Conservation (phyloP, 1,284 basidiomycete species). For the Tilletiaria anomala region DNA sequence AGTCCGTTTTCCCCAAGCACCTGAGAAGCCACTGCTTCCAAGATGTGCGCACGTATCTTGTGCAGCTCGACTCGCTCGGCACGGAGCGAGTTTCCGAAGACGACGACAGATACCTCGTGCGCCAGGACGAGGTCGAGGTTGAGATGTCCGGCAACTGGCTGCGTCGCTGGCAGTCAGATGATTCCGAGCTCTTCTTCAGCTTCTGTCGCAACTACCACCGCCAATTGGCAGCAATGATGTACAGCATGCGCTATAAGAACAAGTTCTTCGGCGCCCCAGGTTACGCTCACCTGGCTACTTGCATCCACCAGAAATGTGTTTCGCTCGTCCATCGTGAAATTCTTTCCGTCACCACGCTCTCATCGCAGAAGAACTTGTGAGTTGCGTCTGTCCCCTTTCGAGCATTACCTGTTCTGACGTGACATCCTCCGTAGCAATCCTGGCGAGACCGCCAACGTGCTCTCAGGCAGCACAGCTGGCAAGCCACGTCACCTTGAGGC, state of each 20-base stretch:
- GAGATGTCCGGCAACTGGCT: constrained; percentile 37
- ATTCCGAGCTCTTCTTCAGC: constrained; percentile 36
- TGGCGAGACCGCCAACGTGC: constrained; percentile 33
- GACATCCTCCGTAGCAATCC: constrained; percentile 12
- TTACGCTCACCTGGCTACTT: constrained; percentile 30
- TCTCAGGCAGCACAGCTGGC: constrained; percentile 29
- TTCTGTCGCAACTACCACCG: constrained; percentile 34
- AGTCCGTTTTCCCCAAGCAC: constrained; percentile 14
- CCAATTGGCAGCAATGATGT: constrained; percentile 22
- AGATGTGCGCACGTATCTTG: constrained; percentile 27
- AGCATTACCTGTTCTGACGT: background rate
- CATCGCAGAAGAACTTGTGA: constrained; percentile 33
- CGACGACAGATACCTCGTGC: constrained; percentile 25
- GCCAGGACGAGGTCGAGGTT: constrained; percentile 29
- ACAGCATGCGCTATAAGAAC: constrained; percentile 8
- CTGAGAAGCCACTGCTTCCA: constrained; percentile 27
- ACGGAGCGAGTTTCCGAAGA: constrained; percentile 3
- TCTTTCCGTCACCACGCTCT: constrained; percentile 32
- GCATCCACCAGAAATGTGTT: constrained; percentile 32
- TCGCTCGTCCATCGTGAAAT: constrained; percentile 31
- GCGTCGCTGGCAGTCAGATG: constrained; percentile 34
- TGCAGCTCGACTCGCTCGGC: constrained; percentile 11
- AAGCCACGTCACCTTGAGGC: constrained; percentile 35
- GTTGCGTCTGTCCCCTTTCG: too few relatives aligned
- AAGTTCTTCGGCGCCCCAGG: constrained; percentile 33